Percentiles rank a stretch among this genome's conserved stretches.
Conservation (phyloP, 148 eudicot genomes). For the Rhododendron kiyosumense region DNA sequence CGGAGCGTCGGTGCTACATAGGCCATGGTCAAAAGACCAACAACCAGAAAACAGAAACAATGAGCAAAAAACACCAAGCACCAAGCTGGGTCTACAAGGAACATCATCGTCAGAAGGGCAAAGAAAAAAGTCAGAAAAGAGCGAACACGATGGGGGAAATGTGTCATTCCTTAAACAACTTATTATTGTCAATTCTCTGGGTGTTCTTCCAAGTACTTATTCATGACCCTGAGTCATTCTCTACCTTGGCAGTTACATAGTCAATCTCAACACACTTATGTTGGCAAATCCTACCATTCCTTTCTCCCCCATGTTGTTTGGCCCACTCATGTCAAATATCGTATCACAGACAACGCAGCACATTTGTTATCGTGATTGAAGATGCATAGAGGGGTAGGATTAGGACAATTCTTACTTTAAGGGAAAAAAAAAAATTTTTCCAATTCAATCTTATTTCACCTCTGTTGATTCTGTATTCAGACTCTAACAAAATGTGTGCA, state of each 20-base stretch:
- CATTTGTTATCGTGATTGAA: too few species aligned
- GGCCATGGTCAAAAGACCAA: background rate
- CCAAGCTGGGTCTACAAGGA: background rate
- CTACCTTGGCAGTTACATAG: background rate
- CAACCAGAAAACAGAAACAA: background rate
- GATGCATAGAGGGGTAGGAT: too few species aligned
- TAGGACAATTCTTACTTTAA: too few species aligned
- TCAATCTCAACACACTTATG: background rate
- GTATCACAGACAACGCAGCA: background rate
- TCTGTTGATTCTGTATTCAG: too few species aligned
- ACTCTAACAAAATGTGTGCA: too few species aligned
- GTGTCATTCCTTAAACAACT: background rate
- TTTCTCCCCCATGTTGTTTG: background rate
- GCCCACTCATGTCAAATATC: too few species aligned
- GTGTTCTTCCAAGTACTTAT: too few species aligned
- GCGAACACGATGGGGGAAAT: background rate
- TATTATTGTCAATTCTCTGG: too few species aligned
- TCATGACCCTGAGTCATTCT: background rate
- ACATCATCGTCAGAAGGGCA: background rate
- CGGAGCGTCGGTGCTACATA: too few species aligned
- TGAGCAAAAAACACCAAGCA: background rate
- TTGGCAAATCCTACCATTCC: background rate
- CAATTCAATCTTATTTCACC: too few species aligned
- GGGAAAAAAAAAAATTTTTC: too few species aligned
- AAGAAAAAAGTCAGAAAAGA: background rate